Conservation (phyloP, 1,284 basidiomycete species). For the Cryptococcus sp. region DNA sequence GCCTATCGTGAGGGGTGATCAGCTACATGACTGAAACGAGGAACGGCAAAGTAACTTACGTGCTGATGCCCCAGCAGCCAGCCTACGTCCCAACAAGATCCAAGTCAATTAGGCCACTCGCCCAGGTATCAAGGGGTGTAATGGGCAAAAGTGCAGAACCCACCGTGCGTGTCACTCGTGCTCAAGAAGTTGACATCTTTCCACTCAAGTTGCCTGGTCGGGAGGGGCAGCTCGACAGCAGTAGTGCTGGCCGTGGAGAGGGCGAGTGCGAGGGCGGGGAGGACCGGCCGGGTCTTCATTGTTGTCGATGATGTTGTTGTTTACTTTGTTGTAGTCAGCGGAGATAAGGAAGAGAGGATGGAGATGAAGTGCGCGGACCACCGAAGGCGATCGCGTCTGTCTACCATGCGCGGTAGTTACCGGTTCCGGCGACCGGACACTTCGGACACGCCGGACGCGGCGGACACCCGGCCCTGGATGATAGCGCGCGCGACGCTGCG, state of each 20-base stretch:
- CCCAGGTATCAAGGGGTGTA: not conserved
- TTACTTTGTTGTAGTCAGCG: not conserved
- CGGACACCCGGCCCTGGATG: not conserved
- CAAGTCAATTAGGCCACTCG: not conserved
- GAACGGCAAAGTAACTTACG: conserved; percentile 27
- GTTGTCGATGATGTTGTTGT: not conserved
- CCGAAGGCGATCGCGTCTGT: not conserved
- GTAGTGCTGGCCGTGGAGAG: not conserved
- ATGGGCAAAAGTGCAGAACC: conserved; percentile 9
- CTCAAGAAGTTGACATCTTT: conserved; percentile 49
- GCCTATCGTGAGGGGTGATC: conserved; percentile 23
- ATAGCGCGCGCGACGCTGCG: not conserved
- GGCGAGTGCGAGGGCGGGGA: not conserved
- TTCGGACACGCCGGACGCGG: not conserved
- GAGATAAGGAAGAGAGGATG: not conserved
- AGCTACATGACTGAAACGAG: conserved; percentile 9
- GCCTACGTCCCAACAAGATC: conserved; percentile 19
- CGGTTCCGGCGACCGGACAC: not conserved
- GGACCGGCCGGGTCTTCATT: conserved; percentile 1
- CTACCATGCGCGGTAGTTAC: not conserved
- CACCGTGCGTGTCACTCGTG: conserved; percentile 49
- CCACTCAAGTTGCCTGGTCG: conserved; percentile 43
- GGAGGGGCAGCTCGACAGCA: conserved; percentile 29
- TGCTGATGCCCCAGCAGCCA: conserved; percentile 50
- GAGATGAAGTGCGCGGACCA: not conserved